A percentile compares a stretch with the other conserved stretches of the same genome.
phyloP scores from a whole-genome alignment of 306 rosid genomes.

The Dryas drummondii region DNA sequence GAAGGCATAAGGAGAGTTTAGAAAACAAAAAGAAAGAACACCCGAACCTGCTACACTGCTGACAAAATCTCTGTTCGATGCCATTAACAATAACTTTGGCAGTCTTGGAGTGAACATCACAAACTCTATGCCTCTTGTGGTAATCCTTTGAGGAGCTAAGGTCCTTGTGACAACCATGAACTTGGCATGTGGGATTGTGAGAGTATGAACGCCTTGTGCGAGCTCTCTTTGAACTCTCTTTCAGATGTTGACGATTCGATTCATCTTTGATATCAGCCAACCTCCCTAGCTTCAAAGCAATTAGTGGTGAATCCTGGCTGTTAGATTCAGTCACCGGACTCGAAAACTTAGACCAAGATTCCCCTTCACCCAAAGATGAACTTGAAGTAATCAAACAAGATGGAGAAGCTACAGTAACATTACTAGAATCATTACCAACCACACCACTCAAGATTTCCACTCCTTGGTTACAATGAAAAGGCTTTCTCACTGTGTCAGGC shows the following conservation, averaged over 20 bases:
- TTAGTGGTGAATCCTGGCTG: conserved; percentile 46
- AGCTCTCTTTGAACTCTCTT: conserved; percentile 47
- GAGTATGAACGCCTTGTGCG: conserved; percentile 38
- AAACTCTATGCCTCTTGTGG: conserved; percentile 79
- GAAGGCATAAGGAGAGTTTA: background rate
- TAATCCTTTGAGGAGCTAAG: conserved; percentile 77
- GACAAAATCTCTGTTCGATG: conserved; percentile 80
- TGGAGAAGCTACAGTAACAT: conserved; percentile 46
- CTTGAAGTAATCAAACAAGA: conserved; percentile 45
- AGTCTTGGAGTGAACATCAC: conserved; percentile 83
- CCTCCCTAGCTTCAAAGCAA: conserved; percentile 70
- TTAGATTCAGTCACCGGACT: conserved; percentile 39
- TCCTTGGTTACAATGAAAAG: conserved; percentile 37
- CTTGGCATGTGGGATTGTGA: conserved; percentile 67
- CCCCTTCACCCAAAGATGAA: conserved; percentile 55
- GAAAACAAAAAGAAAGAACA: background rate
- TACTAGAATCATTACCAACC: conserved; percentile 40
- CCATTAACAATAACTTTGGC: conserved; percentile 75
- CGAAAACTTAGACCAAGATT: conserved; percentile 46
- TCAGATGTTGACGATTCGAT: conserved; percentile 24
- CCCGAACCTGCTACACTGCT: conserved; percentile 79
- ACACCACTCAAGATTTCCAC: conserved; percentile 46
- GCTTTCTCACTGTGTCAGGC: conserved; percentile 45
- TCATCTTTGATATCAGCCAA: conserved; percentile 43
- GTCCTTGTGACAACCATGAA: conserved; percentile 71